Percentiles rank a stretch among this genome's conserved stretches.
Evolutionary conservation across 2,329 filamentous ascomycete genomes (phyloP).

Genomic region (Fusarium graminum): DNA sequence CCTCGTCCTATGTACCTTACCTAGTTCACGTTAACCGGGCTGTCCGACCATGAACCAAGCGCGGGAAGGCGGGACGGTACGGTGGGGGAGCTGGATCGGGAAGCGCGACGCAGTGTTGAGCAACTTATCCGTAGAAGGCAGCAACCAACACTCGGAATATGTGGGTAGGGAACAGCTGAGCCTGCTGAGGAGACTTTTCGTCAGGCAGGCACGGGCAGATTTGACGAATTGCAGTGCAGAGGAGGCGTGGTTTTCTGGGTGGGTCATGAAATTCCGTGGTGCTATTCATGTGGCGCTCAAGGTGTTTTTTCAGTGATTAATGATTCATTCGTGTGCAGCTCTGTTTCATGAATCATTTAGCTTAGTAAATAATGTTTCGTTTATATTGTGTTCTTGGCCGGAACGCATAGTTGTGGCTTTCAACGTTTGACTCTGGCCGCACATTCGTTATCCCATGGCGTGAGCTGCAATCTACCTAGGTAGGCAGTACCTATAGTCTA

Average conservation of each 20-base stretch:
- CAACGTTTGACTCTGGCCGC: not conserved
- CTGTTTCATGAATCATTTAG: not conserved
- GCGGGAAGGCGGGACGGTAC: constrained; percentile 38
- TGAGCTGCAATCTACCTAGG: not conserved
- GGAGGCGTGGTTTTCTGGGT: constrained; percentile 9
- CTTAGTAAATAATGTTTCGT: not conserved
- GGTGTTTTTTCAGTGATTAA: not conserved
- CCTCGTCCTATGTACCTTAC: constrained; percentile 5
- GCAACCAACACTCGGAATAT: constrained; percentile 20
- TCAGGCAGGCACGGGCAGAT: constrained; percentile 7
- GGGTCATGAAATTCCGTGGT: not conserved
- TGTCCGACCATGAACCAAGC: constrained; percentile 29
- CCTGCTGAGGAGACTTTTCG: constrained; percentile 13
- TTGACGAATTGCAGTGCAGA: constrained; percentile 1
- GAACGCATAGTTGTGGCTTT: not conserved
- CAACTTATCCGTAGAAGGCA: constrained; percentile 14
- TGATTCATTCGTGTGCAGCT: not conserved
- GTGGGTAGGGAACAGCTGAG: constrained; percentile 21
- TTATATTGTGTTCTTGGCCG: not conserved
- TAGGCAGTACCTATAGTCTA: not conserved
- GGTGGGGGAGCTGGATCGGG: constrained; percentile 36
- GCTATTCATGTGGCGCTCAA: constrained; percentile 11
- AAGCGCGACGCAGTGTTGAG: constrained; percentile 18
- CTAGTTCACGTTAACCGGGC: constrained; percentile 12
- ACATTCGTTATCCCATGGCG: not conserved